Percentiles rank a stretch among this genome's conserved stretches.
Conservation (phyloP, 1,284 basidiomycete genomes). For the Phylloporus sp. region DNA sequence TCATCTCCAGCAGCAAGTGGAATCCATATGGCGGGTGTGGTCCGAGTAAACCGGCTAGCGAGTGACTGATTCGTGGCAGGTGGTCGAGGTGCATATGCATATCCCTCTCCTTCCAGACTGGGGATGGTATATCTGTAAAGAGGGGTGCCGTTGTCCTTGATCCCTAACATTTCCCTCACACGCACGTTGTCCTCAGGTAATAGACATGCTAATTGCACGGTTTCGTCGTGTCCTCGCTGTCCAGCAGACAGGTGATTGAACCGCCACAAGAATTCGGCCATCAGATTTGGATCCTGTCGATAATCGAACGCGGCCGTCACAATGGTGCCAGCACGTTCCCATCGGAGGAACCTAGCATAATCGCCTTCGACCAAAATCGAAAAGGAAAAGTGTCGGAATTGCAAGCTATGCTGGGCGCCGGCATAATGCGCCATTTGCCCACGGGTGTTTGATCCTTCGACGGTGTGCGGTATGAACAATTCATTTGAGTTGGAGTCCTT, state of each 20-base stretch:
- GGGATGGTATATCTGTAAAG: background rate
- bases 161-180: background rate
- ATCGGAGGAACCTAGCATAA: constrained; percentile 32
- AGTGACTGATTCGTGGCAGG: background rate
- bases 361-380: constrained; percentile 19
- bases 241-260: background rate
- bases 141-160: background rate
- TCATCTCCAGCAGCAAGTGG: too few species aligned
- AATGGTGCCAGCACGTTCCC: constrained; percentile 29
- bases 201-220: background rate
- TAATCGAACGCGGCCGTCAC: constrained; percentile 26
- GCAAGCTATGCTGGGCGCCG: constrained; percentile 11
- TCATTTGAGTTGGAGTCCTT: background rate
- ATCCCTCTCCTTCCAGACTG: background rate
- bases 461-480: background rate
- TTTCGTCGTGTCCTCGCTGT: background rate
- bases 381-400: constrained; percentile 26
- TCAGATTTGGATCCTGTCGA: background rate
- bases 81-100: background rate
- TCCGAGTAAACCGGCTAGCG: too few species aligned
- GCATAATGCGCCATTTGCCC: constrained; percentile 14
- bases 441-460: background rate
- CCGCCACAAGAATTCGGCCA: background rate
- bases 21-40: too few species aligned
- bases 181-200: background rate